Base-by-base conservation (phyloP, 768 basidiomycete species). In the Mycena rosella region DNA sequence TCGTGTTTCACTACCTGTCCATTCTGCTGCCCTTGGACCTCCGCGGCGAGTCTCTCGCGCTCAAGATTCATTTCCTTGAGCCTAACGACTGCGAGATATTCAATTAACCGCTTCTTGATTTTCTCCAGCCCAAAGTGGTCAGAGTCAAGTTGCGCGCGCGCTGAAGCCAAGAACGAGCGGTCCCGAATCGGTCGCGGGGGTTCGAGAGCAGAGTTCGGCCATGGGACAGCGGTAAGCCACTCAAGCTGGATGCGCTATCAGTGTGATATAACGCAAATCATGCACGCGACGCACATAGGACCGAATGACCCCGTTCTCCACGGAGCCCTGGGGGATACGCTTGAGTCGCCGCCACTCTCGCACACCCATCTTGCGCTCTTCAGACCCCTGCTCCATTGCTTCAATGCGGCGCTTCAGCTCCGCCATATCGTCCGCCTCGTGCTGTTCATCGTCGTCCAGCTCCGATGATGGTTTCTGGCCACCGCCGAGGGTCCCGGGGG, bases 51-150 rank as follows among this genome's bases (percentile, higher is more conserved):
- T 22, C 66, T 27, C 45, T 79, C 79, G 36, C 77, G 76, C 38
- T 80, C 83, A 3, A 81, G 82, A 63, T 83, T 84, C 62, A 86
- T 73, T 71, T 86, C 84, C 73, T 85, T 83, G 55, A 87, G 79
- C 66, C 94, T 82, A 36, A 96, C 91, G 14, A 98, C 92, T 0
- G 95, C 96, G 44, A 98, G 87, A 76, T 95, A 98, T 74, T 98
- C 96, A 51, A 97, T 92, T 3, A 97, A 78, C 13, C 96, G 85
- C 69, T 93, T 91, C 85, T 98, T 98, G 77, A 98, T 91, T 77
- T 93, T 94, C 64, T 96, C 94, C 20, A 98, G 83, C 1, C 96
- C 96, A 72, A 91, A 97, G 77, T 98, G 96, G 66, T 97, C 96
- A 15, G 89, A 85, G 72, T 98, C 96, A 11, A 98, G 88, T 75